Base-by-base conservation (phyloP, 2,329 filamentous ascomycete species). In the Ceratocystis eucalypticola region DNA sequence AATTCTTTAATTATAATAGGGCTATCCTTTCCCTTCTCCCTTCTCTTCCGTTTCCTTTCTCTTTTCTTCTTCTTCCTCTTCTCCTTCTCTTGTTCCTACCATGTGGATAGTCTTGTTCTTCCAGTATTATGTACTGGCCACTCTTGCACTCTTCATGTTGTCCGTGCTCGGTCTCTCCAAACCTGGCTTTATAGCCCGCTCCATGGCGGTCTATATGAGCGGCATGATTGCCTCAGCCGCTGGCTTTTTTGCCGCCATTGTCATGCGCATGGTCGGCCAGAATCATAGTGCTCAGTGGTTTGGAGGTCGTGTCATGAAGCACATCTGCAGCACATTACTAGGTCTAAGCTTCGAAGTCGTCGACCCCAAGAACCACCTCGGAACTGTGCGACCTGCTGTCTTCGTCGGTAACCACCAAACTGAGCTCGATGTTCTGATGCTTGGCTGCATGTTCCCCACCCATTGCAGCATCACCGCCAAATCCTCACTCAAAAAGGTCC, bases 371-470 rank as follows among this genome's bases (percentile, higher is more conserved):
- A 76, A 85, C 70, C 74, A 86, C 71, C 83, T 92, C 67, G 77
- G 78, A 61, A 86, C 80, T 8, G 80, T 80, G 33, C 84, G 93
- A 64, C 94, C 94, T 0, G 92, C 90, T 67, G 88, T 99, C 67
- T 92, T 99, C 73, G 81, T 99, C 71, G 89, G 88, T 50, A 97
- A 97, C 77, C 94, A 99, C 78, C 94, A 99, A 81, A 91, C 89
- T 25, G 94, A 97, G 78, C 84, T 99, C 70, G 94, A 99, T 74
- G 89, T 99, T 50, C 82, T 96, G 68, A 88, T 96, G 84, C 83
- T 99, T 33, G 94, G 91, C 69, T 80, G 82, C 76, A 84, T 96
- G 72, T 97, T 96, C 77, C 94, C 94, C 61, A 86, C 85, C 72
- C 91, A 95, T 80, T 96, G 89, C 80, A 91, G 87, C 72, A 88